phyloP scores from a whole-genome alignment of 2,329 filamentous ascomycete species.

The Xylariaceae sp. region DNA sequence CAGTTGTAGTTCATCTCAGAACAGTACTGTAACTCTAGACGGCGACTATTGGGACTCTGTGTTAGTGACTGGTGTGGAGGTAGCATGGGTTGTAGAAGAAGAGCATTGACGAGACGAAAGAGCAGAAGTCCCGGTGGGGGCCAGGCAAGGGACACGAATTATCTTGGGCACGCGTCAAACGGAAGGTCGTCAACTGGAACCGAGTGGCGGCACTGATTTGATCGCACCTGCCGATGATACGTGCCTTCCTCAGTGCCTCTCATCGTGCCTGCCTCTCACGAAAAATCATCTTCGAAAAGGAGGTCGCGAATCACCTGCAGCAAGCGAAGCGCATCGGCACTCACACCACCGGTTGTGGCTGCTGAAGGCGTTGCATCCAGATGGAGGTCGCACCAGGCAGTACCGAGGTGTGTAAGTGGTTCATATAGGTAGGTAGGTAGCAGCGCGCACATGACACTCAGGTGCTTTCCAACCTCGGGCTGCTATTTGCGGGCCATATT shows the following conservation, averaged over 20 bases:
- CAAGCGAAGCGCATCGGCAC: neutral
- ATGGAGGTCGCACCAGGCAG: neutral
- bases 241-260: neutral
- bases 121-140: neutral
- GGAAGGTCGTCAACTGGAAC: too few species aligned
- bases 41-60: too few species aligned
- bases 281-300: neutral
- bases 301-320: neutral
- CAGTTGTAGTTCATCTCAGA: constrained; percentile 27
- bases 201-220: neutral
- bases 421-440: too few species aligned
- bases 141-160: neutral
- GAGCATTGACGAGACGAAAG: neutral
- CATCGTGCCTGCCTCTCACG: neutral
- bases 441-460: too few species aligned
- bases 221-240: neutral
- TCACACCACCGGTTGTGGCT: neutral
- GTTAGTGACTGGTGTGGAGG: too few species aligned
- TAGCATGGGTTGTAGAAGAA: neutral
- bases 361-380: constrained; percentile 1
- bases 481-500: neutral
- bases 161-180: too few species aligned
- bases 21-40: constrained; percentile 3
- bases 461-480: neutral
- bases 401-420: too few species aligned